A percentile compares a stretch with the other conserved stretches of the same genome.
phyloP scores from a whole-genome alignment of 805 yeast genomes.

The Kluyveromyces nonfermentans region DNA sequence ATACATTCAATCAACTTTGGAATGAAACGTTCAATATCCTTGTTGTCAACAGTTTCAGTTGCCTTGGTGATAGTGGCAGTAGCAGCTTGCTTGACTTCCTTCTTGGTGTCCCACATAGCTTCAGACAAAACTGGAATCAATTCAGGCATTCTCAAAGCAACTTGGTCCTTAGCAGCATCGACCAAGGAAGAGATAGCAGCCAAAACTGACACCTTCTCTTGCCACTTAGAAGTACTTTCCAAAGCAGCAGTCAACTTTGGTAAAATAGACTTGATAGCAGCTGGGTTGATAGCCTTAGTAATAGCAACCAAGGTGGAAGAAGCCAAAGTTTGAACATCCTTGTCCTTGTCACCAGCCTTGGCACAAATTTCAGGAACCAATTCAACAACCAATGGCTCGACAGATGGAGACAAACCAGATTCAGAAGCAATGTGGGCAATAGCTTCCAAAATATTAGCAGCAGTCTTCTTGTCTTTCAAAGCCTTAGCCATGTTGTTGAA shows the following conservation, averaged over 20 bases:
- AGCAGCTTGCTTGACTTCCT: slow-evolving; percentile 95
- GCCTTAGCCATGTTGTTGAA: slow-evolving; percentile 68
- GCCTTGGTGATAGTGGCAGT: slow-evolving; percentile 91
- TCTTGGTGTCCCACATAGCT: slow-evolving; percentile 99
- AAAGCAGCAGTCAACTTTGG: slow-evolving; percentile 70
- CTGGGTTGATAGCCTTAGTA: slow-evolving; percentile 79
- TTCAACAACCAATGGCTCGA: slow-evolving; percentile 89
- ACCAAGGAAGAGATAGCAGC: slow-evolving; percentile 80
- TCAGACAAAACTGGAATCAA: slow-evolving; percentile 96
- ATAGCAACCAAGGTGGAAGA: slow-evolving; percentile 66
- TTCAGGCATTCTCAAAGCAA: slow-evolving; percentile 99
- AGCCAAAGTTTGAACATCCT: slow-evolving; percentile 66
- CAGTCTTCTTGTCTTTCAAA: slow-evolving; percentile 71
- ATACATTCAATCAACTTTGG: slow-evolving; percentile 96
- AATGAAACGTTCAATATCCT: slow-evolving; percentile 98
- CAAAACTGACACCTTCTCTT: slow-evolving; percentile 89
- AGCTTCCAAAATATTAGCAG: slow-evolving; percentile 77
- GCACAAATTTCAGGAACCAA: slow-evolving; percentile 61
- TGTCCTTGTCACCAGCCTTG: slow-evolving; percentile 87
- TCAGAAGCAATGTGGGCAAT: slow-evolving; percentile 75
- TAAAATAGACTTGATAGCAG: slow-evolving; percentile 81
- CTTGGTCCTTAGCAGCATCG: slow-evolving; percentile 88
- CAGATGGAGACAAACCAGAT: slow-evolving; percentile 75
- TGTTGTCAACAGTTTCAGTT: slow-evolving; percentile 97
- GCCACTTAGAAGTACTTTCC: slow-evolving; percentile 82